Percentiles rank a stretch among this genome's conserved stretches.
Conservation (phyloP, 495 filamentous ascomycete genomes). For the Tetracladium marchalianum region DNA sequence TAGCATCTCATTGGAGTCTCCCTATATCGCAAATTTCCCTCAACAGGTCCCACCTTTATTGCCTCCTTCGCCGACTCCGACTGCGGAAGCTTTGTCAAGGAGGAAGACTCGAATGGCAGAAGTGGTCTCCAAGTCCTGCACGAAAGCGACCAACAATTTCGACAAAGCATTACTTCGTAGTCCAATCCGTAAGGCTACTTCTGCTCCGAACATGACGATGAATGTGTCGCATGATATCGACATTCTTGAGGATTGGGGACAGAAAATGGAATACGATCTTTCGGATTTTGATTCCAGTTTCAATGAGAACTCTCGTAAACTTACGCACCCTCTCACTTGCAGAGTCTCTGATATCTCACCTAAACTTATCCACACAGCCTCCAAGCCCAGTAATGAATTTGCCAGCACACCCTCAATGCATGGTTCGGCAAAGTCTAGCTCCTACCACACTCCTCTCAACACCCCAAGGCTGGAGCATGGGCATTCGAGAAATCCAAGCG, state of each 20-base stretch:
- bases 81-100: background rate
- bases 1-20: conserved; percentile 12
- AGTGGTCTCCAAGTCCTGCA: conserved; percentile 9
- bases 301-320: background rate
- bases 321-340: conserved; percentile 4
- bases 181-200: conserved; percentile 16
- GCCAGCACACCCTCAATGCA: background rate
- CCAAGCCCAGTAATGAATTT: background rate
- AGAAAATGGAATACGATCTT: conserved; percentile 1
- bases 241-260: conserved; percentile 3
- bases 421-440: background rate
- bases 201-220: conserved; percentile 8
- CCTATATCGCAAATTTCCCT: conserved; percentile 1
- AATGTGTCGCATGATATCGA: background rate
- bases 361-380: background rate
- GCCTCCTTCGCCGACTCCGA: conserved; percentile 8
- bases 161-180: conserved; percentile 7
- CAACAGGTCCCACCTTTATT: conserved; percentile 1
- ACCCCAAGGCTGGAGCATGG: conserved; percentile 9
- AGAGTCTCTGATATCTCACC: conserved; percentile 2
- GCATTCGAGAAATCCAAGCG: conserved; percentile 7
- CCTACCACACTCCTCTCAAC: conserved; percentile 12
- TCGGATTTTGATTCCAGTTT: conserved; percentile 14
- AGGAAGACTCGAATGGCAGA: conserved; percentile 9
- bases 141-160: conserved; percentile 1